Base-by-base conservation (phyloP, 2,329 filamentous ascomycete species). In the Domatiomyces catenatus region DNA sequence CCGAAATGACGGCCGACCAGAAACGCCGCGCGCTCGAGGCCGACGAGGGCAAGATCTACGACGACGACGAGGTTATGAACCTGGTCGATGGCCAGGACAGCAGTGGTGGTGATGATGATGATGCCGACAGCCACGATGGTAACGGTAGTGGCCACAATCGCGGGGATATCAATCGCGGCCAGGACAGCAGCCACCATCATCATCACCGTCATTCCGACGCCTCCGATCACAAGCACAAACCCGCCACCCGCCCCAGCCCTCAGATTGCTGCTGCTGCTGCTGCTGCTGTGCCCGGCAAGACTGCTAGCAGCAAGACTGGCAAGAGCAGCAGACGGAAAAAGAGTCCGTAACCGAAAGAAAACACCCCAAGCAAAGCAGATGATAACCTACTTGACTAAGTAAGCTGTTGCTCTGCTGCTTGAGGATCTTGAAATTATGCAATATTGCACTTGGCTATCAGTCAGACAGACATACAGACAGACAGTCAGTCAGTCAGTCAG, bases 1-100 rank as follows among this genome's bases (percentile, higher is more conserved):
- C 82, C 48, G 92, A 98, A 70, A 90, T 96, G 82, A 78, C 81
- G 45, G 87, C 94, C 66, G 86, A 94, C 58, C 77, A 81, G 60
- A 74, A 75, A 56, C 81, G 80, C 62, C 80, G 73, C 54, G 54
- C 67, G 12, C 36, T 24, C 15, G 59, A 56, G 15, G 62, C 63
- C 46, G 63, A 70, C 10, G 67, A 69, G 20, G 65, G 64, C 8
- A 62, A 67, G n/a, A 66, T 69, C 53, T 67, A 68, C 12, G 68
- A 69, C 26, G 66, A 59, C 48, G 67, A 71, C 48, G 66, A 67
- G 52, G 68, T 12, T 15, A 39, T 39, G 32, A 39, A 39, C 15
- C 32, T 39, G 10, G 32, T 39, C 15, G 12, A 39, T 39, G 5
- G 12, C 32, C 3, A 15, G 3, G 32, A 39, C 32, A 15, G 5